Evolutionary conservation across 2,329 filamentous ascomycete species (phyloP), one percentile per base, ranked within the genome.

Genomic region (Claviceps monticola): DNA sequence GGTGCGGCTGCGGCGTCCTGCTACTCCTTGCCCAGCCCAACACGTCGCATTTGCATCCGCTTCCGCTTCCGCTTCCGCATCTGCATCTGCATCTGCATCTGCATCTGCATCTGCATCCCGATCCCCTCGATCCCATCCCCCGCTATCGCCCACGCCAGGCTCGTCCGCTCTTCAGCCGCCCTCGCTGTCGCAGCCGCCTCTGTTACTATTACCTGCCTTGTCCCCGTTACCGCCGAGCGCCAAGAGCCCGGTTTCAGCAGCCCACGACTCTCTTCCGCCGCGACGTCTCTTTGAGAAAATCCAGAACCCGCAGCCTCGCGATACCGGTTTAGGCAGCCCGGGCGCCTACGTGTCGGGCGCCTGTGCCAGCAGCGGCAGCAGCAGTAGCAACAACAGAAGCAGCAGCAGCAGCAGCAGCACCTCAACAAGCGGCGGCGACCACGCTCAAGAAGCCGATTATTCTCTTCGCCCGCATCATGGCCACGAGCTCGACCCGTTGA

Each of bases 401-500:
- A 26, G 23, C 6, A 21, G 21, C 19, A 19, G 19, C 19, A 26
- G 26, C 7, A 29, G 26, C 8, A 29, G 26, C 17, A 48, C 54
- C 49, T 56, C 52, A n/a, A 46, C 56, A 11, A 53, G 50, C 53
- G 46, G 56, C 49, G 56, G 55, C 53, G 53, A 57, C 52, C 57
- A 59, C 51, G 50, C 53, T 55, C 52, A 52, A 29, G 26, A 29
- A 49, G 17, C 46, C 34, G 52, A 49, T 52, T 46, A 50, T 29
- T 23, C 49, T 5, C 37, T 34, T 23, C 17, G 34, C 2, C 36
- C 50, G 48, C 53, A 49, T 45, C 53, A 58, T 58, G 55, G 57
- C 56, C 57, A 58, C 55, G 59, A 61, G 54, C 59, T 58, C 56
- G 60, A 60, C 50, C 51, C 55, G 46, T 55, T 61, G 57, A 65